Evolutionary conservation across 2,329 filamentous ascomycete species (phyloP).

Genomic region (Phaeosphaeriaceae sp.): DNA sequence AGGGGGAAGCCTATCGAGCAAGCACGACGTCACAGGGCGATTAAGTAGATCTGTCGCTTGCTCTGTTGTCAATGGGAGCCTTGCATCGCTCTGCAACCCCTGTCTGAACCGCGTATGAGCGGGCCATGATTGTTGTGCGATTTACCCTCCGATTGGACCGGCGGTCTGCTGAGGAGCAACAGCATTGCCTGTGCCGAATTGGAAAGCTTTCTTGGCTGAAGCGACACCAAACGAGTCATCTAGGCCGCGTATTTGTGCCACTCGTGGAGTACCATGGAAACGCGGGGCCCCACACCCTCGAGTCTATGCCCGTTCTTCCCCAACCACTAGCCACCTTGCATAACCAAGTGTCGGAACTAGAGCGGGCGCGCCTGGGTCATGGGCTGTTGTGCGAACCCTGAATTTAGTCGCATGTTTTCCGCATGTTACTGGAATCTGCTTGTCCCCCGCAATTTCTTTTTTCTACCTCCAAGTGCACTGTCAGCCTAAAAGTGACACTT

Average conservation of each 20-base stretch:
- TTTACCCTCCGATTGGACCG: background rate
- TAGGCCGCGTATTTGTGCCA: background rate
- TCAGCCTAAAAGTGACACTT: background rate
- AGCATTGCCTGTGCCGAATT: background rate
- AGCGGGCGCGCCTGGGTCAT: slow-evolving; percentile 10
- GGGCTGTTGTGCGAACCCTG: slow-evolving; percentile 9
- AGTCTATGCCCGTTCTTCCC: slow-evolving; percentile 19
- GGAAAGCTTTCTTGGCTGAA: background rate
- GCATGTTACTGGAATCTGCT: slow-evolving; percentile 3
- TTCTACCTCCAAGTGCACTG: background rate
- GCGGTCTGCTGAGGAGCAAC: background rate
- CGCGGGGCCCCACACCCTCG: slow-evolving; percentile 38
- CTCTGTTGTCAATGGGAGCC: background rate
- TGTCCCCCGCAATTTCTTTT: slow-evolving; percentile 11
- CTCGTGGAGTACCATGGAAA: slow-evolving; percentile 15
- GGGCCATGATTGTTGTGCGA: background rate
- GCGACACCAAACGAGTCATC: background rate
- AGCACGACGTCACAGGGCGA: background rate
- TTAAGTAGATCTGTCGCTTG: background rate
- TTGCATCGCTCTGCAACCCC: background rate
- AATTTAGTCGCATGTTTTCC: slow-evolving; percentile 21
- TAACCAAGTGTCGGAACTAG: slow-evolving; percentile 17
- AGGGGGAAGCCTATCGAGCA: background rate
- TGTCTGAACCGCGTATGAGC: background rate
- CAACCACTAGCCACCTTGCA: slow-evolving; percentile 19